These are phyloP conservation scores for Coemansia asiatica DNA, from an alignment of 192 early-diverging fungal genomes.

Conservation along the genomic window DNA sequence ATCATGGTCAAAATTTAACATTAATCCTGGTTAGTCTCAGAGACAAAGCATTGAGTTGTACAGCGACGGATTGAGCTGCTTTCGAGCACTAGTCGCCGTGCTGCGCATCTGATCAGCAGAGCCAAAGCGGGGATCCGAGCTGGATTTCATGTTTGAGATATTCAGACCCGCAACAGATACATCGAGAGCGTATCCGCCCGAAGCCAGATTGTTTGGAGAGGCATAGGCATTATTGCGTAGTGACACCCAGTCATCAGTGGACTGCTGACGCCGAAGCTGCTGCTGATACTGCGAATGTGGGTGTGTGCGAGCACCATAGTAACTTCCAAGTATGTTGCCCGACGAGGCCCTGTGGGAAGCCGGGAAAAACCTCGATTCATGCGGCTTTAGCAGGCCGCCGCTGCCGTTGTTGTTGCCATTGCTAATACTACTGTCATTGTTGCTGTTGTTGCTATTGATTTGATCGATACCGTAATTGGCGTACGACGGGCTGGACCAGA, in stretches of 20 bases:
- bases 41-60: conserved; percentile 10
- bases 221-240: conserved; percentile 13
- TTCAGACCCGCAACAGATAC: background rate
- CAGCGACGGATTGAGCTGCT: conserved; percentile 1
- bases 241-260: conserved; percentile 38
- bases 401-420: background rate
- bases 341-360: conserved; percentile 1
- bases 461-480: background rate
- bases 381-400: conserved; percentile 1
- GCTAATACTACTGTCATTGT: no score
- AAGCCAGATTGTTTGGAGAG: background rate
- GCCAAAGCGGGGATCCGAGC: background rate
- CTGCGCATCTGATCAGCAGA: conserved; percentile 15
- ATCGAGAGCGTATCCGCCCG: background rate
- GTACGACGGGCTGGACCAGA: conserved; percentile 30
- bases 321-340: conserved; percentile 18
- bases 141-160: background rate
- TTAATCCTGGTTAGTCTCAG: background rate
- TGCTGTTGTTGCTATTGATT: background rate
- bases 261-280: conserved; percentile 47
- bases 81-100: conserved; percentile 9
- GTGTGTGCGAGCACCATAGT: conserved; percentile 13
- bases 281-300: conserved; percentile 22
- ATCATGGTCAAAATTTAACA: background rate
- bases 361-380: conserved; percentile 47